Evolutionary conservation across 768 basidiomycete species (phyloP).

Genomic region (Tricholoma matsutake): DNA sequence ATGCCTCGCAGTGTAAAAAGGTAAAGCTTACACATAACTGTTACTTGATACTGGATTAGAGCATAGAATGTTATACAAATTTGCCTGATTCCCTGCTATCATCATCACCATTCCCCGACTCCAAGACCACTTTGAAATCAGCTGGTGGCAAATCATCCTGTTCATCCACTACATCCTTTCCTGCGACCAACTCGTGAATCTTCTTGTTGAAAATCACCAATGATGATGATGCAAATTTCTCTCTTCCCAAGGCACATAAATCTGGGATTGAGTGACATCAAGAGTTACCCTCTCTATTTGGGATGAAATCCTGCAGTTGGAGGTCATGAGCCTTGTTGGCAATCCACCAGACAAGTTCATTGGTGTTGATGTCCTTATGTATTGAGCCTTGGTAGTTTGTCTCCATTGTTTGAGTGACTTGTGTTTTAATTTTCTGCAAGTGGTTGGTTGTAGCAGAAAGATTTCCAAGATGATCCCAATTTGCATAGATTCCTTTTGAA

Average conservation of each 20-base stretch:
- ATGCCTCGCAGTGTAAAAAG: too few species aligned
- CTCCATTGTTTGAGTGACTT: slow-evolving; percentile 18
- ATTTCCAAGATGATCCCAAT: slow-evolving; percentile 31
- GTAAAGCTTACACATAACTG: too few species aligned
- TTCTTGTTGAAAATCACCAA: background rate
- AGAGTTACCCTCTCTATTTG: background rate
- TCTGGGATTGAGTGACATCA: background rate
- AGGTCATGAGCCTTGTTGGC: slow-evolving; percentile 13
- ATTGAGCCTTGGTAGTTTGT: slow-evolving; percentile 1
- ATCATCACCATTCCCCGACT: too few species aligned
- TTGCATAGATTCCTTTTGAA: slow-evolving; percentile 28
- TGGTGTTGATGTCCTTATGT: slow-evolving; percentile 20
- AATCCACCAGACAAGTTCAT: slow-evolving; percentile 18
- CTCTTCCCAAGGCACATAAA: background rate
- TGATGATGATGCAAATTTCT: background rate
- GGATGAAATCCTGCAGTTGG: background rate
- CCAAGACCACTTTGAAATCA: background rate
- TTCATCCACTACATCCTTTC: slow-evolving; percentile 6
- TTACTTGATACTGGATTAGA: background rate
- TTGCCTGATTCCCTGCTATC: too few species aligned
- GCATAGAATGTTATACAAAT: too few species aligned
- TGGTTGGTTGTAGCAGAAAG: slow-evolving; percentile 27
- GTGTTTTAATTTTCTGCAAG: slow-evolving; percentile 26
- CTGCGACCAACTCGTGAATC: background rate
- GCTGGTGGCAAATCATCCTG: background rate